Base-by-base conservation (phyloP, 257 asterid genomes). In the Lycium ferocissimum region DNA sequence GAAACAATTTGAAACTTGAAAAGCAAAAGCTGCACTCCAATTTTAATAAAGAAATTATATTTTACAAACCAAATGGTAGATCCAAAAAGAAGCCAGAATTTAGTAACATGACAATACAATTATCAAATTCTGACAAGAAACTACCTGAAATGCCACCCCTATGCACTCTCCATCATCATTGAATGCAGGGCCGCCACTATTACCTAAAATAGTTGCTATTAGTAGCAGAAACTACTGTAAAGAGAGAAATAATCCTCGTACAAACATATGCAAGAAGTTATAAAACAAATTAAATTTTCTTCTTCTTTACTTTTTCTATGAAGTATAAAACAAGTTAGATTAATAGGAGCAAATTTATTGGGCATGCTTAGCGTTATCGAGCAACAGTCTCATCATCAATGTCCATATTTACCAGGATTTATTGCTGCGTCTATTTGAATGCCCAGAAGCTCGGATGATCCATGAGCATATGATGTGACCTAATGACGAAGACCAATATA, bases 341-440 rank as follows among this genome's bases (percentile, higher is more conserved):
- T 26, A 76, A 51, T 76, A 26, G 45, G 63, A 51, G 63, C 57
- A 76, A 76, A 76, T 76, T 12, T 51, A 51, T 51, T 15, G 63
- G 63, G 26, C 33, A 78, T 53, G 47, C 15, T 78, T 78, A 72
- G 37, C 45, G 58, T 33, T 49, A 53, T 53, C 26, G 9, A 78
- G 47, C 61, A 65, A 84, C 89, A 49, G 47, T 9, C 47, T 3
- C 17, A 33, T 26, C 47, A 53, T 76, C 49, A 33, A 53, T 53
- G 65, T 33, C 65, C 47, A 78, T 53, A 53, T 56, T 84, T 87
- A 94, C 98, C 99, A 84, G 98, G 98, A 91, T 96, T 96, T 90
- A 96, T 94, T 79, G 99, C 99, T 15, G 99, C 98, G 87, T 96
- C 99, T 89, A 96, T 96, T 93, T 96, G 99, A 91, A 96, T 96